Base-by-base conservation (phyloP, 345 rosid genomes). In the Excoecaria agallocha region DNA sequence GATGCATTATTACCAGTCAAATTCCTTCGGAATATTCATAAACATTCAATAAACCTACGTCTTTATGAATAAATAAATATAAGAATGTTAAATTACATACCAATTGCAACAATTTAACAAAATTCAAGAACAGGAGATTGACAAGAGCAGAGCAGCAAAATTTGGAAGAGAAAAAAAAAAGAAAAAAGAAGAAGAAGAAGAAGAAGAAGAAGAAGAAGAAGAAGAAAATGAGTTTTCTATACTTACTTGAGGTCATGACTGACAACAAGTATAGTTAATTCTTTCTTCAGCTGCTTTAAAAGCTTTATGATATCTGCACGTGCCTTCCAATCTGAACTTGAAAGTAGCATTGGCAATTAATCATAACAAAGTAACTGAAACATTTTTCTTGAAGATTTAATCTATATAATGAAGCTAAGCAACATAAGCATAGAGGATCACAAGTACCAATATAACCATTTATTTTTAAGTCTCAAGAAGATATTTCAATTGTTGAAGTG, bases 201-300 rank as follows among this genome's bases (percentile, higher is more conserved):
- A n/a, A n/a, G n/a, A n/a, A n/a, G n/a, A n/a, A n/a, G n/a, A n/a
- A n/a, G n/a, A n/a, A n/a, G n/a, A n/a, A n/a, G n/a, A n/a, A n/a
- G n/a, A 20, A 35, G 10, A 17, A 16, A 2, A 62, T 64, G 4
- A 54, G 19, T 41, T 48, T 16, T 38, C 12, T 45, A 69, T 54
- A 79, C 91, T 83, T 82, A 94, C 97, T 86, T 92, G 80, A 92
- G 89, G 82, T 92, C 97, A 80, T 92, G 97, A 85, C 98, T 92
- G 54, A 92, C 98, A 74, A 92, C 96, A 71, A 94, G 91, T 67
- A 92, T 76, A 22, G 91, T 89, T 63, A 94, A 83, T 81, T 91
- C 89, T 86, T 88, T 87, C 90, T 92, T 93, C 67, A 95, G 89
- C 80, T 87, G 86, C 86, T 86, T 90, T 81, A 92, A 82, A 75